Evolutionary conservation across 495 filamentous ascomycete species (phyloP), one percentile per base, ranked within the genome.

Genomic region (Trichoderma parareesei): DNA sequence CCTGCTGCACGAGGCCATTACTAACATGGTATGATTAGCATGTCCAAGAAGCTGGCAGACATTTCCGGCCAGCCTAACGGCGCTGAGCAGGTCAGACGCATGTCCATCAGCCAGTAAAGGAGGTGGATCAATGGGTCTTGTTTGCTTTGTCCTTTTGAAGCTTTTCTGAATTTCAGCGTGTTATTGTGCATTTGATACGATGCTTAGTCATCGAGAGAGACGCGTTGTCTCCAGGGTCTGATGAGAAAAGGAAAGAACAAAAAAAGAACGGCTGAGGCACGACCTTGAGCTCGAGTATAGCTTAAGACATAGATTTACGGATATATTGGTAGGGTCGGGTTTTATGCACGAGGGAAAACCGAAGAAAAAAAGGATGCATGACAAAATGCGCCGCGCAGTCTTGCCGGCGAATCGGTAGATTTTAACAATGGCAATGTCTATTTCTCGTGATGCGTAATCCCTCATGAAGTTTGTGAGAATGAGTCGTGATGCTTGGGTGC

Each of bases 41-140:
- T 82, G 79, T 78, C 79, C 13, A 77, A 73, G 72, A 72, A 76
- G 64, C 79, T 80, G 78, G 69, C 76, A 40, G 69, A 76, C 57
- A 72, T 79, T 35, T 18, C n/a, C n/a, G 60, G 37, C 38, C 38
- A 62, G 60, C 38, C 8, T 9, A 63, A 33, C n/a, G 41, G 41
- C 6, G 38, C 61, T 43, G 61, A 63, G 61, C 40, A 46, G 40
- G 42, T 63, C n/a, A 18, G 61, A 43, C 38, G 61, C n/a, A 35
- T 44, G 41, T 63, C 61, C 49, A 37, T 63, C 41, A n/a, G n/a
- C 60, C 60, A 62, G 8, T 62, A 57, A 27, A 57, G 53, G 53
- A 14, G 27, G 53, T 57, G 53, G 27, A 57, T 57, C 10, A 57
- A 33, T 35, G 35, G 18, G 37, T 35, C 10, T 37, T 48, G 11